Base-by-base conservation (phyloP, 2,329 filamentous ascomycete species). In the Sphaerulina musiva region DNA sequence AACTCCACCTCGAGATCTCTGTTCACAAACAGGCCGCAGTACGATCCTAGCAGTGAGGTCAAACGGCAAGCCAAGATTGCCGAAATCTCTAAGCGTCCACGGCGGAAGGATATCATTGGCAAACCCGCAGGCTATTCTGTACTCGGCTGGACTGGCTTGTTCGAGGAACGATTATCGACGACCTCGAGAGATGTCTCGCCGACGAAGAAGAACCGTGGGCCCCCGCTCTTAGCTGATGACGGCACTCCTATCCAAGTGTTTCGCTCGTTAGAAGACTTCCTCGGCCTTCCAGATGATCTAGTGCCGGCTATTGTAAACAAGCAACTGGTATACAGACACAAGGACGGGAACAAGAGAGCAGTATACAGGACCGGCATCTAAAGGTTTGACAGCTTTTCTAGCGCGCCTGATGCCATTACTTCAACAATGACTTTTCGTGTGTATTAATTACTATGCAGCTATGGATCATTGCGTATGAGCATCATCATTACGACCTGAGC, bases 21-120 rank as follows among this genome's bases (percentile, higher is more conserved):
- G 4, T 64, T 61, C 44, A 51, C 20, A 6, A 32, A 54, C 10
- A 65, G 64, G 57, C 65, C 65, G 6, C 57, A 67, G 39, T 59
- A 59, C 49, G 39, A 58, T 26, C 59, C 55, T 2, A 45, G 53
- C 9, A 55, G 52, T 38, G 31, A 46, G 4, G 50, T 61, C 43
- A 75, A 75, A 36, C 75, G 76, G n/a, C 74, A 77, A 6, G 74
- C 71, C 53, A 82, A 80, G 70, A 76, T 84, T 53, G 81, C 80
- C 68, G 83, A 80, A 70, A 80, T 69, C 54, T 57, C 56, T 29
- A 49, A 55, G 11, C 65, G 73, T 1, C 69, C 69, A 3, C 67
- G 65, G 1, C 64, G 70, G 34, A 75, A 74, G 55, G 58, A 65
- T 29, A 51, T 64, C 23, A 64, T 67, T 36, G 60, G 61, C 31